phyloP scores from a whole-genome alignment of 257 asterid species.

The Solanum okadae region DNA sequence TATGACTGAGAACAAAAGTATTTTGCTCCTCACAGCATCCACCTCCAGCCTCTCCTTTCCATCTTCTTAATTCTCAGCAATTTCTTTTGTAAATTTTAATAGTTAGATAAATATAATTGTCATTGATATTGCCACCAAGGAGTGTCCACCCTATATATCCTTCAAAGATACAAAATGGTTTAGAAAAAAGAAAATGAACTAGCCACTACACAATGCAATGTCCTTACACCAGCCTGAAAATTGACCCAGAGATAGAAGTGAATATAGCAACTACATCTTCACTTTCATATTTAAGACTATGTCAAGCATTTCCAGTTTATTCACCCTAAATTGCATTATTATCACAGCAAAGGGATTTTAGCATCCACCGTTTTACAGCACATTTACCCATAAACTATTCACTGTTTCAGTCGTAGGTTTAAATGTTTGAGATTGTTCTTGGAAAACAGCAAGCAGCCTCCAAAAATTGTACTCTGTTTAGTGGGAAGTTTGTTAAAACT shows the following conservation, averaged over 20 bases:
- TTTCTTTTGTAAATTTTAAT: neutral
- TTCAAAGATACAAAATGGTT: neutral
- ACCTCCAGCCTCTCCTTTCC: neutral
- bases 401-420: neutral
- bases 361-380: neutral
- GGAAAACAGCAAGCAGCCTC: neutral
- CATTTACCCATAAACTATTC: neutral
- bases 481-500: neutral
- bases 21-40: neutral
- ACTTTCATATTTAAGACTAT: neutral
- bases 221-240: neutral
- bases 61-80: neutral
- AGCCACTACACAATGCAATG: neutral
- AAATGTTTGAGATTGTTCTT: neutral
- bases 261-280: neutral
- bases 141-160: too few relatives aligned
- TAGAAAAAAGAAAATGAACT: neutral
- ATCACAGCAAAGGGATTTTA: neutral
- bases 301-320: neutral
- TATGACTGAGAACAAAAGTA: neutral
- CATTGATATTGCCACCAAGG: neutral
- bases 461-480: neutral
- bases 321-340: neutral
- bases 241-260: neutral
- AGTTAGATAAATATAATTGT: neutral